Conservation (phyloP, 2,329 filamentous ascomycete species). For the Verticillium dahliae region DNA sequence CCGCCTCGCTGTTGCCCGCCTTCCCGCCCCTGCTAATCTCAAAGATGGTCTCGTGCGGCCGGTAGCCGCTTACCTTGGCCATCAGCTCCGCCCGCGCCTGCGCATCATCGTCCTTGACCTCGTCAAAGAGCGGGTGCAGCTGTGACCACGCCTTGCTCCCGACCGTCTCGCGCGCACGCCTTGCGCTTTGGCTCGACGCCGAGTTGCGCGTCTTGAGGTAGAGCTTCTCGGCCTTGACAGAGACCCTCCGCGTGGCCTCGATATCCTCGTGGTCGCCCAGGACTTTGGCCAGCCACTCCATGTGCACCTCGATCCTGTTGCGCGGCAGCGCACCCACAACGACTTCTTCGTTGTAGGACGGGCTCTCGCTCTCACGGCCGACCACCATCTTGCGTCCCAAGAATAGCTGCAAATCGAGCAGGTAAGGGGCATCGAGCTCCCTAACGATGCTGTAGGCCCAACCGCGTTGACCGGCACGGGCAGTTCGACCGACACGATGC, state of each 20-base stretch:
- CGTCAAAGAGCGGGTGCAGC: constrained; percentile 74
- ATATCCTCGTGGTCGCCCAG: constrained; percentile 73
- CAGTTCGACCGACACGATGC: constrained; percentile 91
- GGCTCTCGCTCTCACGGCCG: constrained; percentile 56
- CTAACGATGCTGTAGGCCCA: constrained; percentile 94
- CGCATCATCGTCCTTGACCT: constrained; percentile 58
- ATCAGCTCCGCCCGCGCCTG: constrained; percentile 79
- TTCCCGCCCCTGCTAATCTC: constrained; percentile 76
- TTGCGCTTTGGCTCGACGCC: constrained; percentile 84
- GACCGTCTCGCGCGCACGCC: constrained; percentile 74
- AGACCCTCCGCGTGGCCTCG: constrained; percentile 61
- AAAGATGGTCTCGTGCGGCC: constrained; percentile 92
- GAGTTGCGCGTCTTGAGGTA: constrained; percentile 87
- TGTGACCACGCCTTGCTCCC: constrained; percentile 63
- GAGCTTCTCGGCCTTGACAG: constrained; percentile 83
- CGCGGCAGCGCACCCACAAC: constrained; percentile 72
- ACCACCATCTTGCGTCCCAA: constrained; percentile 77
- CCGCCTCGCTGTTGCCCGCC: constrained; percentile 53
- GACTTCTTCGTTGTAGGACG: constrained; percentile 76
- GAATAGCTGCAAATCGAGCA: constrained; percentile 91
- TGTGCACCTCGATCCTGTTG: constrained; percentile 65
- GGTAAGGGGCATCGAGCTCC: constrained; percentile 82
- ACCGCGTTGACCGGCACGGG: constrained; percentile 82
- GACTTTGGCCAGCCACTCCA: constrained; percentile 79
- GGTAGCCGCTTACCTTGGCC: constrained; percentile 79